phyloP scores from a whole-genome alignment of 306 rosid genomes.

The Sechiopsis laciniata region DNA sequence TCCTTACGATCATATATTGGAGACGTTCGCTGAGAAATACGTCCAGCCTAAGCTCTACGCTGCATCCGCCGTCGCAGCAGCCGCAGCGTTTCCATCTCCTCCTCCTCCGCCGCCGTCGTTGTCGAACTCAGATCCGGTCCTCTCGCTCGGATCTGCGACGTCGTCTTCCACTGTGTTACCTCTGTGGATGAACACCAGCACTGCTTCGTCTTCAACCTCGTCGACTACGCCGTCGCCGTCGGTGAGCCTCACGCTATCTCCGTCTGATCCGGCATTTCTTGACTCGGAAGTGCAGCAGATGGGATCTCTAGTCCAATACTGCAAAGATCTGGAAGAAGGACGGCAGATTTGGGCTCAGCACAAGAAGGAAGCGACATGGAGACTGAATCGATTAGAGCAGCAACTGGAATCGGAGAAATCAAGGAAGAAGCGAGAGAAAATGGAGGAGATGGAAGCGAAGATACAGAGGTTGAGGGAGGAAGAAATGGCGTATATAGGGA shows the following conservation, averaged over 20 bases:
- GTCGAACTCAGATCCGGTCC: conserved; percentile 28
- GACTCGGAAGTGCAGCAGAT: conserved; percentile 32
- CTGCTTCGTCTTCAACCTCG: conserved; percentile 25
- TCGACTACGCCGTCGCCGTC: conserved; percentile 38
- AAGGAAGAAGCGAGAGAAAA: conserved; percentile 37
- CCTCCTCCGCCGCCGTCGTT: not conserved
- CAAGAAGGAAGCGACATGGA: conserved; percentile 45
- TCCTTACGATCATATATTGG: conserved; percentile 44
- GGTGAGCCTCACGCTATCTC: conserved; percentile 37
- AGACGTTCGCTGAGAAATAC: conserved; percentile 49
- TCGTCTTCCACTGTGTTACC: conserved; percentile 28
- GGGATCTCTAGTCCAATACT: conserved; percentile 26
- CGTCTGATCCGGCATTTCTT: conserved; percentile 25
- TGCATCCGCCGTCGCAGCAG: conserved; percentile 4
- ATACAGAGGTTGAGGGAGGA: conserved; percentile 34
- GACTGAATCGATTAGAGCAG: conserved; percentile 44
- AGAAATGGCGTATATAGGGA: conserved; percentile 25
- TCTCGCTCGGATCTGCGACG: conserved; percentile 30
- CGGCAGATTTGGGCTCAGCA: conserved; percentile 38
- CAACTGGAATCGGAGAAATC: conserved; percentile 47
- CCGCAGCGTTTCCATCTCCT: conserved; percentile 13
- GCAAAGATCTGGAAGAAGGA: conserved; percentile 40
- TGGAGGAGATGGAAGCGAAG: conserved; percentile 39
- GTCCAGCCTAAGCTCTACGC: conserved; percentile 32
- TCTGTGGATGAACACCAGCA: conserved; percentile 33